Conservation (phyloP, 2,329 filamentous ascomycete genomes). For the Tricladium varicosporioides region DNA sequence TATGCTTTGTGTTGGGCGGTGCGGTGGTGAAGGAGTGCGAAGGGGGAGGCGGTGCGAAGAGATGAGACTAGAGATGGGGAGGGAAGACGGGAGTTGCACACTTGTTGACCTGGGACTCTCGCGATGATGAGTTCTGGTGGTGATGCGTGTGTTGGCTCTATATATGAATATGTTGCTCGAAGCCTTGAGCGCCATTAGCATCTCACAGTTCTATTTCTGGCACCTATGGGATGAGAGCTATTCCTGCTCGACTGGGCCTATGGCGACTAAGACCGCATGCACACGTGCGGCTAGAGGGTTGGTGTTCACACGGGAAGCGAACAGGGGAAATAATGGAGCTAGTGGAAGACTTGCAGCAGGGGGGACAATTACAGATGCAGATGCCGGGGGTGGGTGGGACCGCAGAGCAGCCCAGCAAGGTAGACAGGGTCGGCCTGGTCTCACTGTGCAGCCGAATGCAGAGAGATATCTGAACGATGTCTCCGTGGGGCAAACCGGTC, state of each 20-base stretch:
- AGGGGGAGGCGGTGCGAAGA: conserved; percentile 10
- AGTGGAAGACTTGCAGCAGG: neutral
- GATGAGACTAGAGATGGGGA: conserved; percentile 14
- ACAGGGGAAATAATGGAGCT: neutral
- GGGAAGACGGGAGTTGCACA: conserved; percentile 24
- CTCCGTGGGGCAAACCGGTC: neutral
- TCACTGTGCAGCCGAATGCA: neutral
- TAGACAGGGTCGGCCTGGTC: neutral
- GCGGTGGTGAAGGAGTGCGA: conserved; percentile 28
- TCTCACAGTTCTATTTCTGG: conserved; percentile 46
- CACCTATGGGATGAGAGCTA: conserved; percentile 33
- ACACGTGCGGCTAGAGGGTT: conserved; percentile 32
- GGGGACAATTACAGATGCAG: conserved; percentile 7
- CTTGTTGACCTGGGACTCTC: conserved; percentile 28
- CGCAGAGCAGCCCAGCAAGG: neutral
- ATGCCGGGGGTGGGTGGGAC: conserved; percentile 3
- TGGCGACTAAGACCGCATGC: conserved; percentile 26
- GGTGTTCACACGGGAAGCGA: conserved; percentile 14
- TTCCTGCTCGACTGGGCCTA: conserved; percentile 37
- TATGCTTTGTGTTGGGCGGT: conserved; percentile 29
- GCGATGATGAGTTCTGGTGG: conserved; percentile 17
- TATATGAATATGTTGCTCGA: conserved; percentile 29
- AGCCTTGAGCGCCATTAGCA: conserved; percentile 27
- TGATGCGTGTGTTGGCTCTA: conserved; percentile 26
- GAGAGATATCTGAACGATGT: neutral